Base-by-base conservation (phyloP, 2,329 filamentous ascomycete species). In the Pezicula neosporulosa region DNA sequence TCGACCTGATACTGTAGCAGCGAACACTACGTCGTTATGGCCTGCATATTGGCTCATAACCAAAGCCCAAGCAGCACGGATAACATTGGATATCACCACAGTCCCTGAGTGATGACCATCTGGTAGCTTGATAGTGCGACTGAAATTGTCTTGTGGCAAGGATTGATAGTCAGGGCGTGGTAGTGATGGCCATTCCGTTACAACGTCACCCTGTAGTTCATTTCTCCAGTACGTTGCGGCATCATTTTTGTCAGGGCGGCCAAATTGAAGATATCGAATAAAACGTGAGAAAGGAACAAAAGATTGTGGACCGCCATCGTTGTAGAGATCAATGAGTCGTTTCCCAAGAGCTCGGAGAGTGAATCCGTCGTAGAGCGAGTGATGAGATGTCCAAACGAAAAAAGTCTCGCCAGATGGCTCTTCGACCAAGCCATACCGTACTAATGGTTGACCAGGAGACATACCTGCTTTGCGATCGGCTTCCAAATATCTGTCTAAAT, bases 401-500 rank as follows among this genome's bases (percentile, higher is more conserved):
- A 30, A 44, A 28, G 12, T 44, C 15, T 24, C 36, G 8, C 19
- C 19, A 8, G 21, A 44, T 28, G n/a, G 5, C 7, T 52, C 45
- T 10, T 49, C 19, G 3, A 56, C 37, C 18, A 56, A 9, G 5
- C 37, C 53, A 48, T 21, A 50, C 13, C 49, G 43, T 4, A 44
- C 42, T 44, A 44, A 30, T 16, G 42, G 42, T 13, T 28, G 42
- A 44, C 42, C 42, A 44, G 42, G 42, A 44, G 42, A 27, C 42
- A 44, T 44, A 9, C 42, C 42, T 30, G 19, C 42, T 44, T 7
- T 15, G 13, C 42, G 45, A 36, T 49, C 50, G 39, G 55, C 21
- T 48, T 48, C 12, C 38, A 46, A 4, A 45, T 43, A 30, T 54
- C 58, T 16, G 59, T 59, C 36, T 3, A 58, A 46, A 24, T 46